Evolutionary conservation across 1,284 basidiomycete genomes (phyloP).

Genomic region (Peniophora sp.): DNA sequence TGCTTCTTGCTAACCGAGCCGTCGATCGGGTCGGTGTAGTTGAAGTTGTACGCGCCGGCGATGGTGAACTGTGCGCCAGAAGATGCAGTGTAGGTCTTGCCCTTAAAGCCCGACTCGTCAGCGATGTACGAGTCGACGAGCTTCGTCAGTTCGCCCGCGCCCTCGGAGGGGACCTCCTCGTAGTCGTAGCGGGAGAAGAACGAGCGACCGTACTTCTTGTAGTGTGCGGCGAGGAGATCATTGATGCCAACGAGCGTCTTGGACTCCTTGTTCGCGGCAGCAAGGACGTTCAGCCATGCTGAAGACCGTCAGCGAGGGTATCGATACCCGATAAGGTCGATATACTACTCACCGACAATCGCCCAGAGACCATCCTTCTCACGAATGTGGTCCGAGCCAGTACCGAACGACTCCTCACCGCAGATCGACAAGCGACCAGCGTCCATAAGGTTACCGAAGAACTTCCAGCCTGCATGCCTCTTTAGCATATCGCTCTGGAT

Average conservation of each 20-base stretch:
- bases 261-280: slow-evolving; percentile 83
- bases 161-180: slow-evolving; percentile 91
- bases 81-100: slow-evolving; percentile 55
- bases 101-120: slow-evolving; percentile 51
- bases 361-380: slow-evolving; percentile 99
- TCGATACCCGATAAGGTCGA: background rate
- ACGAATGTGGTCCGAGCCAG: slow-evolving; percentile 98
- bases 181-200: slow-evolving; percentile 99
- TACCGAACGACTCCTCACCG: slow-evolving; percentile 98
- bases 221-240: slow-evolving; percentile 82
- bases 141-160: slow-evolving; percentile 81
- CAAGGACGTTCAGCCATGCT: slow-evolving; percentile 98
- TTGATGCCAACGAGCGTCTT: slow-evolving; percentile 79
- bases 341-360: slow-evolving; percentile 59
- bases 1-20: slow-evolving; percentile 91
- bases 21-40: slow-evolving; percentile 98
- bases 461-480: slow-evolving; percentile 81
- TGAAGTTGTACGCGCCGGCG: slow-evolving; percentile 78
- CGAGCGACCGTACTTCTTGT: slow-evolving; percentile 89
- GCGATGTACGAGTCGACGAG: slow-evolving; percentile 71
- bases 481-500: background rate
- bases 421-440: slow-evolving; percentile 96
- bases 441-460: slow-evolving; percentile 99
- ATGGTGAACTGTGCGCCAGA: slow-evolving; percentile 75
- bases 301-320: slow-evolving; percentile 2